Evolutionary conservation across 2,329 filamentous ascomycete genomes (phyloP), one percentile per base, ranked within the genome.

Genomic region (Botrytis pseudocinerea): DNA sequence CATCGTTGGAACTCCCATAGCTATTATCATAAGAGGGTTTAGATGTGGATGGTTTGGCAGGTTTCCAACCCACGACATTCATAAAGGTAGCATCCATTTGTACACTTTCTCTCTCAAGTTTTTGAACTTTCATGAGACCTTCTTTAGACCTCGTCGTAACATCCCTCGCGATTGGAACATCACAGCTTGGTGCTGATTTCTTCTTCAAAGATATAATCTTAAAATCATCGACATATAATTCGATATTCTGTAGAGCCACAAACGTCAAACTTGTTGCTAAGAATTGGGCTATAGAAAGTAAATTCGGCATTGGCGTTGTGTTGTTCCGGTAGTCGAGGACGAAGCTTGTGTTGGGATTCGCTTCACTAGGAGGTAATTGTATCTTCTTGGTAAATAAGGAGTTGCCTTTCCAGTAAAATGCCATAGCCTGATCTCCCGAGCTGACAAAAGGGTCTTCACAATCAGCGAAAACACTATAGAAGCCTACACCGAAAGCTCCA

Each of bases 361-460:
- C 83, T 79, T 94, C 87, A 38, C 89, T 88, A 63, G 89, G 85
- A 1, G 92, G 90, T 12, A 98, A 84, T 77, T 91, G 90, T 35
- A 96, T 87, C 77, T 94, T 93, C 78, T 95, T 92, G 38, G 97
- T 99, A 81, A 97, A 98, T 2, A 99, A 87, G 8, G 94, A 93
- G 82, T 98, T 98, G n/a, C 93, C 95, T 82, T 98, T 98, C 97
- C 96, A 99, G 84, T 98, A 99, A 80, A 99, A 99, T 0, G 95
- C 95, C 93, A 99, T 98, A 54, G 94, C 95, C 82, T 97, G 91
- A 75, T 88, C 89, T 0, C 96, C 96, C 0, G 95, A 98, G 77
- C 94, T 96, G 76, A 99, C 93, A 80, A 99, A 98, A 0, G 96
- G 96, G 78, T 98, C 94, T 82, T 99, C 97, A 81, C 95, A 99